Conservation (phyloP, 306 rosid genomes). For the Betula pendula region DNA sequence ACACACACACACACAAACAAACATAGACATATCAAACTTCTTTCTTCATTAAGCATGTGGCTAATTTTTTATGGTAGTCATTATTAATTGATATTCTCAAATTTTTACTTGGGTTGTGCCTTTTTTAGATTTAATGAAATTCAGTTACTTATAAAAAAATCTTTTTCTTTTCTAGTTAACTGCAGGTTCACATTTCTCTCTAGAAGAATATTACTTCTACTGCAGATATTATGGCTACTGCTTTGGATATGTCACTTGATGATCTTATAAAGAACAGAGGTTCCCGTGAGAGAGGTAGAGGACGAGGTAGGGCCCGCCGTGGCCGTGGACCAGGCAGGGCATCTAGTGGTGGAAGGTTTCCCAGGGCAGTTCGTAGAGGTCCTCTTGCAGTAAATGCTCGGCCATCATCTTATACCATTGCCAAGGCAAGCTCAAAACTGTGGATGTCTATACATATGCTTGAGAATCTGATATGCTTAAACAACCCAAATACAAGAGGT, state of each 20-base stretch:
- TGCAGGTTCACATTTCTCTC: slow-evolving; percentile 30
- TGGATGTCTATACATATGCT: slow-evolving; percentile 75
- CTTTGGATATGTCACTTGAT: slow-evolving; percentile 91
- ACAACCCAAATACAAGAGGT: slow-evolving; percentile 46
- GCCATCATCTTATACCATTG: slow-evolving; percentile 74
- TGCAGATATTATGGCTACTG: slow-evolving; percentile 56
- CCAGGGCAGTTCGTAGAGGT: slow-evolving; percentile 66
- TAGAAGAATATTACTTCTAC: slow-evolving; percentile 15
- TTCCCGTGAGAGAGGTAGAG: slow-evolving; percentile 73
- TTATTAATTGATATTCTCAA: neutral
- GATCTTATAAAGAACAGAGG: slow-evolving; percentile 81
- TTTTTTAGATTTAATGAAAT: too few species aligned
- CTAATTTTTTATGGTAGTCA: neutral
- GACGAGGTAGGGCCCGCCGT: slow-evolving; percentile 61
- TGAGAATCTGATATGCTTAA: slow-evolving; percentile 63
- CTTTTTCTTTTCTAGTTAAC: neutral
- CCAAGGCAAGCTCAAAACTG: slow-evolving; percentile 96
- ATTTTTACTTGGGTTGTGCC: too few species aligned
- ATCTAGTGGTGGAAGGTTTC: slow-evolving; percentile 53
- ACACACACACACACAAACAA: too few species aligned
- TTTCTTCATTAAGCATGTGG: neutral
- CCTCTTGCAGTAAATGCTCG: slow-evolving; percentile 65
- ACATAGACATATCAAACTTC: neutral
- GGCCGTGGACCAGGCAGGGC: slow-evolving; percentile 73
- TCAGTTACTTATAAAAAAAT: neutral